phyloP scores from a whole-genome alignment of 441 rosid species.

The Pelargonium australe region DNA sequence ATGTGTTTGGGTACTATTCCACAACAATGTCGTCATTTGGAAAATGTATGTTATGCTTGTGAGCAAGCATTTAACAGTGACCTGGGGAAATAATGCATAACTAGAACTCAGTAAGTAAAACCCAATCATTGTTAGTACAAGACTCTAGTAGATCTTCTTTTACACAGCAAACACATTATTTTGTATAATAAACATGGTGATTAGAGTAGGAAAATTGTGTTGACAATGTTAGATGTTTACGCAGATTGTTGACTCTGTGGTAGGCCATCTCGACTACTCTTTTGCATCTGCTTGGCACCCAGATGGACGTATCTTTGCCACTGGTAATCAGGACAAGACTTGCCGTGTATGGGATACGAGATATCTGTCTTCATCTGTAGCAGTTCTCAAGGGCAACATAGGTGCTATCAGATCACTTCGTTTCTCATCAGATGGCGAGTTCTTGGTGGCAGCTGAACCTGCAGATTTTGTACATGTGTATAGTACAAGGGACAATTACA shows the following conservation, averaged over 20 bases:
- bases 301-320: slow-evolving; percentile 26
- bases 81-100: no score
- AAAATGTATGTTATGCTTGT: no score
- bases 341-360: slow-evolving; percentile 39
- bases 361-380: slow-evolving; percentile 24
- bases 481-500: slow-evolving; percentile 25
- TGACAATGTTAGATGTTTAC: background rate
- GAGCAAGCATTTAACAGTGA: no score
- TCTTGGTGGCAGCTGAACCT: slow-evolving; percentile 32
- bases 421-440: slow-evolving; percentile 33
- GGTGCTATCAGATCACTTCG: slow-evolving; percentile 33
- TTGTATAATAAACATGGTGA: no score
- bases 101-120: background rate
- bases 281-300: slow-evolving; percentile 39
- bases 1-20: no score
- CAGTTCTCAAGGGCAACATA: slow-evolving; percentile 30
- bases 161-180: background rate
- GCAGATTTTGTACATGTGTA: slow-evolving; percentile 37
- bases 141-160: background rate
- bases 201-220: background rate
- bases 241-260: slow-evolving; percentile 21
- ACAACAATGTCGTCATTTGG: no score
- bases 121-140: background rate
- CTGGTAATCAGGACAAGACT: slow-evolving; percentile 37
- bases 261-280: slow-evolving; percentile 35